Percentiles rank a stretch among this genome's conserved stretches.
Conservation (phyloP, 371 early-diverging fungal genomes). For the Globomyces sp. region DNA sequence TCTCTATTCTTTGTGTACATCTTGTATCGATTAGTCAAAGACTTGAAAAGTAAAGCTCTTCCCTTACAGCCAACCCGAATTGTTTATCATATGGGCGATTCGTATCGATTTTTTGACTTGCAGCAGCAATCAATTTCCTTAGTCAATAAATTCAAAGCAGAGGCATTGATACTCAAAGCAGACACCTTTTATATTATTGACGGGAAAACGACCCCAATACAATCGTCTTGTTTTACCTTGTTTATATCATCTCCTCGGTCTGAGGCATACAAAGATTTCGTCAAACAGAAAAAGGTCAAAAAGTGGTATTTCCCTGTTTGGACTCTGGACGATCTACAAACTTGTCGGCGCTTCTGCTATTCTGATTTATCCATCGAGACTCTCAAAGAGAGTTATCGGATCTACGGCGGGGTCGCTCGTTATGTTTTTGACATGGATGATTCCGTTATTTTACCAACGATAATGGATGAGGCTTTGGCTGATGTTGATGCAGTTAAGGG, state of each 20-base stretch:
- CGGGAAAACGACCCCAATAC: slow-evolving; percentile 25
- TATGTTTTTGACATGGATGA: slow-evolving; percentile 24
- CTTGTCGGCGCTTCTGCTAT: slow-evolving; percentile 26
- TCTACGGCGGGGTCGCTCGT: slow-evolving; percentile 27
- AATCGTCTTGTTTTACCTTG: slow-evolving; percentile 24
- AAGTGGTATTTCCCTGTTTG: slow-evolving; percentile 35
- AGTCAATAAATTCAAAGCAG: background rate
- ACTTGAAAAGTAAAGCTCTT: slow-evolving; percentile 19
- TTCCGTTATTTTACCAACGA: background rate
- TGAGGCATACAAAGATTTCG: slow-evolving; percentile 29
- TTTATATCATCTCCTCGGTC: slow-evolving; percentile 32
- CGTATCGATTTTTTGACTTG: slow-evolving; percentile 33
- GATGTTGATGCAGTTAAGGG: slow-evolving; percentile 28
- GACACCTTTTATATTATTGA: slow-evolving; percentile 36
- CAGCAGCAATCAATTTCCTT: slow-evolving; percentile 12
- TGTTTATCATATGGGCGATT: slow-evolving; percentile 30
- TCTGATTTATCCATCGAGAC: slow-evolving; percentile 15
- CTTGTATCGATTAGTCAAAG: slow-evolving; percentile 32
- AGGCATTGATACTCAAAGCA: slow-evolving; percentile 1
- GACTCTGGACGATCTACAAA: slow-evolving; percentile 28
- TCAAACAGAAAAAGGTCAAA: slow-evolving; percentile 29
- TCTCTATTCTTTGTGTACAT: slow-evolving; percentile 37
- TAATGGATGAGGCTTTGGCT: slow-evolving; percentile 13
- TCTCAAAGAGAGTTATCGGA: slow-evolving; percentile 21
- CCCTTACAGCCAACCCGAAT: slow-evolving; percentile 30